Conservation (phyloP, 2,329 filamentous ascomycete species). For the Furcasterigmium sp. region DNA sequence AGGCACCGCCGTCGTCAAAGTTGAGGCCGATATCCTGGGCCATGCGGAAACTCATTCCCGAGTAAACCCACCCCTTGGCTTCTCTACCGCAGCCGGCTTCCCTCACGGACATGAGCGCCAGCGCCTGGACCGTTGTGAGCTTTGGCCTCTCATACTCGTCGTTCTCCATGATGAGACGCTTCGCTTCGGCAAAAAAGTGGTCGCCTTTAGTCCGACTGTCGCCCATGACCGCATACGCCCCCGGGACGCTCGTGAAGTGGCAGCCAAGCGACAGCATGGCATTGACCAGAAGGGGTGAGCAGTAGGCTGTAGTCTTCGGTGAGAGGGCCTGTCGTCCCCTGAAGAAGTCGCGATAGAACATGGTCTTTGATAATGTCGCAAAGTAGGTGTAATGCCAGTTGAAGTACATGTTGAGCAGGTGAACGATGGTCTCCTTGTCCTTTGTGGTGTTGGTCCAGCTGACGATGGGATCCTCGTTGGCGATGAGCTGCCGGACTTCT, state of each 20-base stretch:
- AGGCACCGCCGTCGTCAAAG: conserved; percentile 67
- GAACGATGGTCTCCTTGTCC: conserved; percentile 72
- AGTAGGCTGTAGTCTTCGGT: conserved; percentile 63
- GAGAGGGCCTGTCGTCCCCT: conserved; percentile 56
- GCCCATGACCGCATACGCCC: conserved; percentile 63
- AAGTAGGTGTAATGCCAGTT: conserved; percentile 98
- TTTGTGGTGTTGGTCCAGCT: conserved; percentile 86
- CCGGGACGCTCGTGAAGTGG: conserved; percentile 78
- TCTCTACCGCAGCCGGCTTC: conserved; percentile 93
- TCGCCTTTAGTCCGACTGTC: conserved; percentile 86
- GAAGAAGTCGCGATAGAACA: conserved; percentile 84
- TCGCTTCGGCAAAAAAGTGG: conserved; percentile 93
- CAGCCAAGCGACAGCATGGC: conserved; percentile 89
- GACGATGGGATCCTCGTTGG: conserved; percentile 63
- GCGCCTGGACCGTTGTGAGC: conserved; percentile 84
- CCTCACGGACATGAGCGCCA: conserved; percentile 92
- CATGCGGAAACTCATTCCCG: conserved; percentile 98
- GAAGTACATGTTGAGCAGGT: conserved; percentile 97
- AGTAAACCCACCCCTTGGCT: conserved; percentile 96
- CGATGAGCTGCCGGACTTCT: conserved; percentile 38
- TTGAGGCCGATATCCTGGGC: conserved; percentile 90
- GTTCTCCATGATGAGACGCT: conserved; percentile 80
- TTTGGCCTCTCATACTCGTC: conserved; percentile 89
- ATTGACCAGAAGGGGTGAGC: conserved; percentile 86
- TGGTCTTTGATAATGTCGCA: conserved; percentile 76